These are phyloP conservation scores for Colletotrichum echinochloae DNA, from an alignment of 2,329 filamentous ascomycete genomes.

Conservation along the genomic window DNA sequence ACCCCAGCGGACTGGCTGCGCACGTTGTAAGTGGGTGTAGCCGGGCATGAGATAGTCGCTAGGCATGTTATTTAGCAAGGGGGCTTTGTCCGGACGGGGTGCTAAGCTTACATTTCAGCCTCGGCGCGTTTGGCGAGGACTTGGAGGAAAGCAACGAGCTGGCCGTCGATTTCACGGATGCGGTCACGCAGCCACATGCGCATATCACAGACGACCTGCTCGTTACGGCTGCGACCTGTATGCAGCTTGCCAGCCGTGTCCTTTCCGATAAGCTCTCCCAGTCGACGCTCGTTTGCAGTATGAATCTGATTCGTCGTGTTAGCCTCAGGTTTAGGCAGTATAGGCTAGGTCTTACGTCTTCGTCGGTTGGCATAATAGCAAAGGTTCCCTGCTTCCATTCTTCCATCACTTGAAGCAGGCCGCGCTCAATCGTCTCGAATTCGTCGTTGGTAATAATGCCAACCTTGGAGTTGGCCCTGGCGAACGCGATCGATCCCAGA, in stretches of 20 bases:
- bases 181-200: constrained; percentile 81
- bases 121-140: constrained; percentile 78
- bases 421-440: constrained; percentile 79
- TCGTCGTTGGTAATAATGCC: constrained; percentile 80
- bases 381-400: constrained; percentile 67
- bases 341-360: constrained; percentile 4
- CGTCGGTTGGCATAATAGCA: constrained; percentile 58
- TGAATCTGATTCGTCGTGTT: constrained; percentile 52
- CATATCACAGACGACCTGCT: constrained; percentile 81
- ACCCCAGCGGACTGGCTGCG: constrained; percentile 36
- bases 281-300: constrained; percentile 66
- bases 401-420: constrained; percentile 68
- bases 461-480: constrained; percentile 80
- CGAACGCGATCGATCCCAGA: constrained; percentile 82
- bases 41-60: constrained; percentile 16
- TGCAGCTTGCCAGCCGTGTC: constrained; percentile 79
- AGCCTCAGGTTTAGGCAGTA: neutral
- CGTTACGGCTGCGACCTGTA: constrained; percentile 77
- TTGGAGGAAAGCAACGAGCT: constrained; percentile 76
- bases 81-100: constrained; percentile 31
- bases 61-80: constrained; percentile 42
- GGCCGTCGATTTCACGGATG: constrained; percentile 75
- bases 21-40: neutral
- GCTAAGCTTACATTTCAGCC: constrained; percentile 67
- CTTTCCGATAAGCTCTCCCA: constrained; percentile 77